Conservation (phyloP, 768 basidiomycete genomes). For the Xanthoconium purpureum region DNA sequence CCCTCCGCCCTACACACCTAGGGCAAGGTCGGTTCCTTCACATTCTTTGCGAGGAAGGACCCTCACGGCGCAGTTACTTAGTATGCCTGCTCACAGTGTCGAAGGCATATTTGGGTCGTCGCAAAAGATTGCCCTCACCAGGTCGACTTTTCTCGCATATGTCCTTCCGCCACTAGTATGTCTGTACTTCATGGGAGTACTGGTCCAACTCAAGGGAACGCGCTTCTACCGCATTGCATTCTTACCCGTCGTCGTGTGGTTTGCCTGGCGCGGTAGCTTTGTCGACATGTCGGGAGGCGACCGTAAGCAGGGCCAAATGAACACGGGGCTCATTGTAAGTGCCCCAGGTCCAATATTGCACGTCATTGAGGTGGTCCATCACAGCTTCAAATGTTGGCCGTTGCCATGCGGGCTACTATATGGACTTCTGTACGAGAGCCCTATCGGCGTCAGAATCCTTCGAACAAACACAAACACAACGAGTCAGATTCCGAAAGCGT, state of each 20-base stretch:
- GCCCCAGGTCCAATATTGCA: neutral
- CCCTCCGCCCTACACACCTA: neutral
- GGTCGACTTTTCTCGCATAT: slow-evolving; percentile 29
- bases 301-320: slow-evolving; percentile 5
- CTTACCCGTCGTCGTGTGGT: slow-evolving; percentile 45
- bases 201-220: slow-evolving; percentile 47
- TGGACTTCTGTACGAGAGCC: slow-evolving; percentile 20
- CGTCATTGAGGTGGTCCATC: neutral
- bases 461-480: neutral
- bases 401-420: slow-evolving; percentile 9
- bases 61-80: neutral
- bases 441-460: slow-evolving; percentile 7
- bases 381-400: slow-evolving; percentile 14
- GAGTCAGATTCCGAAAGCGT: neutral
- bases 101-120: slow-evolving; percentile 2
- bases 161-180: slow-evolving; percentile 41
- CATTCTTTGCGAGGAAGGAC: neutral
- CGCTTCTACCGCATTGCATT: slow-evolving; percentile 42
- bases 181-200: slow-evolving; percentile 49
- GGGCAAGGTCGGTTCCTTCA: neutral
- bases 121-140: slow-evolving; percentile 8
- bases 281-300: slow-evolving; percentile 25
- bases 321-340: slow-evolving; percentile 21
- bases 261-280: slow-evolving; percentile 38
- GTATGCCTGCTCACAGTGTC: neutral